phyloP scores from a whole-genome alignment of 2,329 filamentous ascomycete genomes.

The Penicillium sp. region DNA sequence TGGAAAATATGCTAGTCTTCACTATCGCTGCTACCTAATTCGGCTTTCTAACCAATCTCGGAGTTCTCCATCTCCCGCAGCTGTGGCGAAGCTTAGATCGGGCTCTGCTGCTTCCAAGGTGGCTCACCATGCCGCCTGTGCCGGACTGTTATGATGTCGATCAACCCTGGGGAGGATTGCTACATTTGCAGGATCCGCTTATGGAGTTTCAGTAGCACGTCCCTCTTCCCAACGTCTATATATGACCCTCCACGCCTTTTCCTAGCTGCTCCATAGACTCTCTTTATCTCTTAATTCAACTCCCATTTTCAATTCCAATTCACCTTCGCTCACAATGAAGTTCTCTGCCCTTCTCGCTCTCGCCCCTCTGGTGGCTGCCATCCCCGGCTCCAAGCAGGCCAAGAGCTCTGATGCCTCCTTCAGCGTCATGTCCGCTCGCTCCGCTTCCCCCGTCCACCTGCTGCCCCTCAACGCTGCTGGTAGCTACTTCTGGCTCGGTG shows the following conservation, averaged over 20 bases:
- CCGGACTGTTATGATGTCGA: conserved; percentile 3
- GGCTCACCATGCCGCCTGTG: neutral
- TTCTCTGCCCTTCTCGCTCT: conserved; percentile 26
- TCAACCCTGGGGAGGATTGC: neutral
- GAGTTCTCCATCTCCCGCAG: neutral
- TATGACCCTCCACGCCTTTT: neutral
- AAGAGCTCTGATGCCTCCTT: conserved; percentile 33
- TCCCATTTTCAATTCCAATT: neutral
- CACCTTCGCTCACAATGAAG: conserved; percentile 26
- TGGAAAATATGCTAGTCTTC: neutral
- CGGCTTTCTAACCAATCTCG: neutral
- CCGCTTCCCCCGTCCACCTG: conserved; percentile 51
- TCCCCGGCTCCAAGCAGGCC: conserved; percentile 16
- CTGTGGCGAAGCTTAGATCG: neutral
- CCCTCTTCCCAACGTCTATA: neutral
- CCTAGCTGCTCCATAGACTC: neutral
- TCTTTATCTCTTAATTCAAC: neutral
- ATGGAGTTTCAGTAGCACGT: neutral
- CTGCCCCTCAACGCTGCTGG: conserved; percentile 48
- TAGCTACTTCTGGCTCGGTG: conserved; percentile 52
- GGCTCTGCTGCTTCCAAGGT: neutral
- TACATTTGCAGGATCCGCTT: neutral
- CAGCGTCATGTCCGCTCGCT: conserved; percentile 45
- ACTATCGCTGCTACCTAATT: neutral
- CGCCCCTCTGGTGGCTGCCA: conserved; percentile 25